These are phyloP conservation scores for Chamaecyparis obtusa DNA, from an alignment of 75 land plant genomes.

Conservation along the genomic window DNA sequence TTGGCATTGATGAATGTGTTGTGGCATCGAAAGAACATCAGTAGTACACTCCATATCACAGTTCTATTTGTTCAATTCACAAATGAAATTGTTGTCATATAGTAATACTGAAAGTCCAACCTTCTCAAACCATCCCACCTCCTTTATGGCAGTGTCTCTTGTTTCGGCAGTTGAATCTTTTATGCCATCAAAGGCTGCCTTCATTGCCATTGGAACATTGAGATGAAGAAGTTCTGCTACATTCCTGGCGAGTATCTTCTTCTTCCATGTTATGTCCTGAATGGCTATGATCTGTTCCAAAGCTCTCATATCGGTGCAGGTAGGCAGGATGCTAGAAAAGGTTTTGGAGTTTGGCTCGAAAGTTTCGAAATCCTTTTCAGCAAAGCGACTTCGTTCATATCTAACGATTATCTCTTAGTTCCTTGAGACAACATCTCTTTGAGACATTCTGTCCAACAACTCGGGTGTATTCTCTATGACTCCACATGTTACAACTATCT, in stretches of 20 bases:
- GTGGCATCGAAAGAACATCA: slow-evolving; percentile 88
- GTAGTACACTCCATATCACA: slow-evolving; percentile 78
- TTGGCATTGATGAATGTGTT: slow-evolving; percentile 61
- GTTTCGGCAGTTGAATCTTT: slow-evolving; percentile 61
- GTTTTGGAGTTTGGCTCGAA: no score
- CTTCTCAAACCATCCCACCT: slow-evolving; percentile 64
- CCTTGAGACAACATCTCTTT: no score
- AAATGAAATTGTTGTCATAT: slow-evolving; percentile 85
- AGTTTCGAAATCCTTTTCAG: no score
- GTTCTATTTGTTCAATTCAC: slow-evolving; percentile 86
- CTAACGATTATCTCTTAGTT: no score
- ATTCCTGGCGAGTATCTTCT: slow-evolving; percentile 15
- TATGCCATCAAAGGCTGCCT: slow-evolving; percentile 71
- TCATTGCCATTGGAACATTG: slow-evolving; percentile 85
- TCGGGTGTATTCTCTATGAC: no score
- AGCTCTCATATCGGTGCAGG: no score
- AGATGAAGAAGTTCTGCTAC: slow-evolving; percentile 75
- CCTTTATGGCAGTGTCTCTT: slow-evolving; percentile 50
- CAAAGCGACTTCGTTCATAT: no score
- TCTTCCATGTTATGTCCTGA: no score
- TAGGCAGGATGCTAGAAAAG: no score
- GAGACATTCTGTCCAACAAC: no score
- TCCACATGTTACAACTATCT: no score
- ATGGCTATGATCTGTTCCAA: no score
- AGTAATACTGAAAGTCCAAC: slow-evolving; percentile 81